These are phyloP conservation scores for Colletotrichum sp. DNA, from an alignment of 2,329 filamentous ascomycete genomes.

Conservation along the genomic window DNA sequence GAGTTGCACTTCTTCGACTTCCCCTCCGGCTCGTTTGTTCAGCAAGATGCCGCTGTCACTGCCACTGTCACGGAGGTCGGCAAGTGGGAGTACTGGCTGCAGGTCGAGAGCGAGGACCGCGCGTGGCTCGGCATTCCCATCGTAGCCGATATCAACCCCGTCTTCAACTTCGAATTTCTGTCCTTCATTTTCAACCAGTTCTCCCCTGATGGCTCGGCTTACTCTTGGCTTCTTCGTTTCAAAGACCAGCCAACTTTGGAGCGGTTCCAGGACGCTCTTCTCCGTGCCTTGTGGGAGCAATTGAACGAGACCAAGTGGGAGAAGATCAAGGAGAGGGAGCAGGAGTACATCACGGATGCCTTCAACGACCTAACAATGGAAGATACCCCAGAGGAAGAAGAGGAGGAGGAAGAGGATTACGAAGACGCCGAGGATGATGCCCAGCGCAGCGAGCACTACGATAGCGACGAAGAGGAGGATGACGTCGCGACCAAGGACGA, in stretches of 20 bases:
- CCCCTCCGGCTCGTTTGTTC: slow-evolving; percentile 80
- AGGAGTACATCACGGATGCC: slow-evolving; percentile 92
- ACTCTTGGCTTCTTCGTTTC: slow-evolving; percentile 95
- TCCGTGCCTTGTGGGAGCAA: slow-evolving; percentile 97
- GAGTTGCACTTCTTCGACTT: slow-evolving; percentile 97
- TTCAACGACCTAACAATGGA: slow-evolving; percentile 96
- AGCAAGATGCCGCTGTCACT: slow-evolving; percentile 76
- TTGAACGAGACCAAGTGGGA: slow-evolving; percentile 93
- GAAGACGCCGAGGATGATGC: slow-evolving; percentile 68
- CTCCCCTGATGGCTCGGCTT: slow-evolving; percentile 83
- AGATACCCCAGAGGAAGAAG: slow-evolving; percentile 61
- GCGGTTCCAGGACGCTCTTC: slow-evolving; percentile 88
- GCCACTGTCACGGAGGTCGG: slow-evolving; percentile 87
- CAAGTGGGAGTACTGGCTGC: slow-evolving; percentile 94
- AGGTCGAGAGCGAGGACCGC: slow-evolving; percentile 76
- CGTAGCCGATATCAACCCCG: slow-evolving; percentile 87
- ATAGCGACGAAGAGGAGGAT: slow-evolving; percentile 77
- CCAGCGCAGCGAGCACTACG: slow-evolving; percentile 72
- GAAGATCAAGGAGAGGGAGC: slow-evolving; percentile 90
- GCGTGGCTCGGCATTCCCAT: slow-evolving; percentile 89
- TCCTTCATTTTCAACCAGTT: slow-evolving; percentile 99
- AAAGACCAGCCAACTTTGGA: slow-evolving; percentile 82
- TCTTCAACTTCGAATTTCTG: slow-evolving; percentile 99
- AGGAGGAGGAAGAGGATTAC: slow-evolving; percentile 59
- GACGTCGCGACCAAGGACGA: slow-evolving; percentile 70